phyloP scores from a whole-genome alignment of 2,329 filamentous ascomycete genomes.

The Pseudogymnoascus sp. region DNA sequence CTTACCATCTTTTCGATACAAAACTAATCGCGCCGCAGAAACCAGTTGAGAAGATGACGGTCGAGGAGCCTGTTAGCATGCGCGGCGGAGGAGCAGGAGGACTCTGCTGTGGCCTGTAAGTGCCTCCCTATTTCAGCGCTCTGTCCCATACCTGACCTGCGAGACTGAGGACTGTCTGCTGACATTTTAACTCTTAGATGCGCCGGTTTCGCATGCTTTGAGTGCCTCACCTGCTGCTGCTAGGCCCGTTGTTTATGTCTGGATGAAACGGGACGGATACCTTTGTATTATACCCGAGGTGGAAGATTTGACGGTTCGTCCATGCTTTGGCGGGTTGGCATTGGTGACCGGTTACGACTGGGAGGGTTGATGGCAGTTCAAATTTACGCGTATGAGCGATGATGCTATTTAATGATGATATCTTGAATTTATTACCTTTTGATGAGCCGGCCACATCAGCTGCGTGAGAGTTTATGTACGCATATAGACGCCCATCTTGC shows the following conservation, averaged over 20 bases:
- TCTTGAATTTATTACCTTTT: not conserved
- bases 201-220: constrained; percentile 20
- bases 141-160: not conserved
- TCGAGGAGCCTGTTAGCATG: constrained; percentile 12
- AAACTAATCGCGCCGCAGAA: constrained; percentile 2
- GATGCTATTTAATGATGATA: constrained; percentile 1
- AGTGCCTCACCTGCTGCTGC: constrained; percentile 20
- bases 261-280: not conserved
- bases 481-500: not conserved
- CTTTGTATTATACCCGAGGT: not conserved
- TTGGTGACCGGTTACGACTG: constrained; percentile 1
- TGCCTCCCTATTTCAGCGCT: not conserved
- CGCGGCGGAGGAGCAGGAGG: constrained; percentile 19
- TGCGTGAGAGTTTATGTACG: not conserved
- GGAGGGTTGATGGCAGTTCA: not conserved
- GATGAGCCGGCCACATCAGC: not conserved
- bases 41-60: constrained; percentile 11
- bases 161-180: not conserved
- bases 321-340: constrained; percentile 10
- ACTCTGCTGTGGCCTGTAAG: constrained; percentile 20
- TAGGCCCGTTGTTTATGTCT: constrained; percentile 1
- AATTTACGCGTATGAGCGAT: not conserved
- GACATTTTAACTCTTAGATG: constrained; percentile 11
- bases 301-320: not conserved
- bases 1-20: not conserved